Evolutionary conservation across 2,329 filamentous ascomycete genomes (phyloP).

Genomic region (Microascus cirrosus): DNA sequence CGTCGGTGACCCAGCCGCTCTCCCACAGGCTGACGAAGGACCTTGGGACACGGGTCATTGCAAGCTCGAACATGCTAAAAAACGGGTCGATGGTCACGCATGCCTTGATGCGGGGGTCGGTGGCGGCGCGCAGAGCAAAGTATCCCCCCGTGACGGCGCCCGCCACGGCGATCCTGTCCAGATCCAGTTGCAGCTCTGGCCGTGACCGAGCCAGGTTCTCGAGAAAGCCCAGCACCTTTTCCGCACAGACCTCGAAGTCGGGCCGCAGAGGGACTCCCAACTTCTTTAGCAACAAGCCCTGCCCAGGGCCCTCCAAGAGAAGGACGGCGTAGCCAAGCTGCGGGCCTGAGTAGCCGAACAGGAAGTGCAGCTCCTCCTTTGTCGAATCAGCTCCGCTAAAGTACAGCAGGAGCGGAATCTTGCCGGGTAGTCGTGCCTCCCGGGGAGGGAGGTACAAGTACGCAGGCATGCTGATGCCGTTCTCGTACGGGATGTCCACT

Average conservation of each 20-base stretch:
- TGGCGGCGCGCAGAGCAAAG: slow-evolving; percentile 28
- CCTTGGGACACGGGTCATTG: slow-evolving; percentile 12
- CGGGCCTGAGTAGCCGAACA: slow-evolving; percentile 13
- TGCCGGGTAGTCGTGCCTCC: slow-evolving; percentile 10
- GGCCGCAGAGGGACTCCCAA: slow-evolving; percentile 18
- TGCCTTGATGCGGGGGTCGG: slow-evolving; percentile 29
- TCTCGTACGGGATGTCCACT: slow-evolving; percentile 26
- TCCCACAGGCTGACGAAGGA: slow-evolving; percentile 13
- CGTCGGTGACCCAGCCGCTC: slow-evolving; percentile 13
- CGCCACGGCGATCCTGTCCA: slow-evolving; percentile 20
- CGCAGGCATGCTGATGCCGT: slow-evolving; percentile 18
- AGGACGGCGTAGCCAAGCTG: slow-evolving; percentile 28
- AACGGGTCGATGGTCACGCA: slow-evolving; percentile 22
- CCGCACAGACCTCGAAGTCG: slow-evolving; percentile 24
- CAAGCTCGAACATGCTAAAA: slow-evolving; percentile 14
- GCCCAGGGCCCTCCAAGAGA: slow-evolving; percentile 33
- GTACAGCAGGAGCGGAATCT: slow-evolving; percentile 23
- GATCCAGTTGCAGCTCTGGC: slow-evolving; percentile 20
- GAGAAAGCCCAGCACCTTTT: slow-evolving; percentile 19
- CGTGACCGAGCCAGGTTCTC: slow-evolving; percentile 6
- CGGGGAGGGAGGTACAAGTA: slow-evolving; percentile 22
- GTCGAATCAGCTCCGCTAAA: slow-evolving; percentile 22
- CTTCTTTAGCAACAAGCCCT: slow-evolving; percentile 23
- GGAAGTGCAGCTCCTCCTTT: slow-evolving; percentile 28
- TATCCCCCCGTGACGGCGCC: slow-evolving; percentile 33